Evolutionary conservation across 1,284 basidiomycete genomes (phyloP).

Genomic region (Porogramme epimiltina): DNA sequence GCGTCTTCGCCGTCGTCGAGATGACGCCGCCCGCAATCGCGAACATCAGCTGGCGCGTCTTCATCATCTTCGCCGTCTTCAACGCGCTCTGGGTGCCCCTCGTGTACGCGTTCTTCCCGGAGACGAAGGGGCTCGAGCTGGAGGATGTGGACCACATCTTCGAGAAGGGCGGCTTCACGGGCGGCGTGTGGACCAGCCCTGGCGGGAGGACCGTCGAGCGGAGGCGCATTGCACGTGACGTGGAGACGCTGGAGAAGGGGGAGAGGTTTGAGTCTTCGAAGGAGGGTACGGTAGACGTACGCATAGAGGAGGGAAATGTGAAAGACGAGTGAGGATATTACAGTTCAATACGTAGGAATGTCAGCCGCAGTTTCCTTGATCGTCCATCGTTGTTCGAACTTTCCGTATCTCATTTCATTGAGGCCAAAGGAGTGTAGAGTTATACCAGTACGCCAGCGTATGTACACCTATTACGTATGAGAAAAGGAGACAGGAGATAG

Average conservation of each 20-base stretch:
- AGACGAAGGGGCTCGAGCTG: constrained; percentile 44
- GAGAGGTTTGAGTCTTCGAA: constrained; percentile 6
- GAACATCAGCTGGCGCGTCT: constrained; percentile 50
- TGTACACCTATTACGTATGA: no score
- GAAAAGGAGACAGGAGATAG: no score
- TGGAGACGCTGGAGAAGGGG: constrained; percentile 19
- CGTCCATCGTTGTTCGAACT: no score
- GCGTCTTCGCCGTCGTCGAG: constrained; percentile 48
- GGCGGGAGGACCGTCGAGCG: constrained; percentile 28
- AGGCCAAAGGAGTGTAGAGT: no score
- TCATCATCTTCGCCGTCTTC: constrained; percentile 49
- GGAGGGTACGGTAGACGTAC: constrained; percentile 6
- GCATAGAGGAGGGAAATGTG: neutral
- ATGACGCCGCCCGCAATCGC: constrained; percentile 50
- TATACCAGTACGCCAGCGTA: no score
- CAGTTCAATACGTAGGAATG: no score
- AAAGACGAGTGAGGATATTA: neutral
- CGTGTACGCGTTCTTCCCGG: constrained; percentile 48
- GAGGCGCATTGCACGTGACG: constrained; percentile 18
- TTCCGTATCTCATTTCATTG: no score
- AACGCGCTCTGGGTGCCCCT: constrained; percentile 48
- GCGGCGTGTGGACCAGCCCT: constrained; percentile 38
- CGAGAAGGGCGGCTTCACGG: constrained; percentile 37
- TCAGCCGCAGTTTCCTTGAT: no score
- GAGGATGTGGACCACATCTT: constrained; percentile 48